Evolutionary conservation across 768 basidiomycete species (phyloP), one percentile per base, ranked within the genome.

Genomic region (Lanmaoa rubissima): DNA sequence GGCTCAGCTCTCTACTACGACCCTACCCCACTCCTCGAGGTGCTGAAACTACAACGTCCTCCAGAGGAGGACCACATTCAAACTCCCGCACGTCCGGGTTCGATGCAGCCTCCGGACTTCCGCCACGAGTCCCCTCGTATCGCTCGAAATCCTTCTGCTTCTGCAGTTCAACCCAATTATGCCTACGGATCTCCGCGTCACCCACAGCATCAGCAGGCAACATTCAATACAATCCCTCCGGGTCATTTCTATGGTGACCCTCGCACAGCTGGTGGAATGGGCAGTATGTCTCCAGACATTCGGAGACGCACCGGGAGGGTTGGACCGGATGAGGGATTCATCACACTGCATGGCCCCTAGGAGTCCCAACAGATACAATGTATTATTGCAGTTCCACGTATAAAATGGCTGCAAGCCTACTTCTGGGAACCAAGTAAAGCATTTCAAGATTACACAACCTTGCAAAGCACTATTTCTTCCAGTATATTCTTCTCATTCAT

Each of bases 1-100:
- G 76, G 79, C 55, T 90, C 90, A 4, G 79, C 84, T 19, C 74
- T 92, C 17, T 90, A 88, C 68, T 92, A 87, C 51, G 81, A 92
- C 68, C 79, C 90, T 13, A 81, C 84, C 12, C 77, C 76, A 5
- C 79, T 91, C 7, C 73, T 79, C 14, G 79, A 86, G 58, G 75
- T 79, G 28, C 69, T 82, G 41, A 81, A 79, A 54, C 68, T 60
- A 44, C 70, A 72, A 41, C 66, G 69, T 40, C 63, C 68, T 2
- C 61, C 60, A 42, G 67, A 74, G 31, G 73, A 65, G 28, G 68
- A 74, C 41, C 65, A 61, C 40, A 40, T 61, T 17, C 61, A 62
- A 24, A 46, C 58, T 2, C 61, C 64, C 34, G 53, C 39, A 38
- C 65, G 69, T 34, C 62, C 61, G 7, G 57, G 61, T 55, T 61